Percentiles rank a stretch among this genome's conserved stretches.
These are phyloP conservation scores for Torulaspora franciscae DNA, from an alignment of 805 yeast genomes.

Conservation along the genomic window DNA sequence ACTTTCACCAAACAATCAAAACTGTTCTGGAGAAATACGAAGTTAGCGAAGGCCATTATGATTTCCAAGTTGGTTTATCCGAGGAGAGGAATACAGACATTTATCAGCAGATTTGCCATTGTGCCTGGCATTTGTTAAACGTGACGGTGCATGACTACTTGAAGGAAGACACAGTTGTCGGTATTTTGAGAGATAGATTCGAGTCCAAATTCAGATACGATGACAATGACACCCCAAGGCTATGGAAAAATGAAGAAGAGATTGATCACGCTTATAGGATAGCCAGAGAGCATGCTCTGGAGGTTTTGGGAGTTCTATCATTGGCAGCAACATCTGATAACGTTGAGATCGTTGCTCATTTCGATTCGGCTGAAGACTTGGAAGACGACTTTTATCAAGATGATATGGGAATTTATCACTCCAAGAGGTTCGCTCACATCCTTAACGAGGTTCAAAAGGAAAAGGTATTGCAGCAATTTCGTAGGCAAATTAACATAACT, in stretches of 20 bases:
- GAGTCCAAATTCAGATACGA: constrained; percentile 83
- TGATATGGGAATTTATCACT: constrained; percentile 41
- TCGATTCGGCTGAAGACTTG: constrained; percentile 38
- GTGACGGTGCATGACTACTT: constrained; percentile 55
- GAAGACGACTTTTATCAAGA: constrained; percentile 36
- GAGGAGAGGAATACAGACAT: constrained; percentile 41
- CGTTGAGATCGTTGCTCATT: constrained; percentile 55
- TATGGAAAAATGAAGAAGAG: constrained; percentile 72
- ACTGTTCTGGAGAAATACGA: constrained; percentile 33
- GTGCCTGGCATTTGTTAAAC: constrained; percentile 64
- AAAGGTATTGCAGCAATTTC: constrained; percentile 53
- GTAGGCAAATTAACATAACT: constrained; percentile 70
- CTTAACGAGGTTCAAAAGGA: constrained; percentile 54
- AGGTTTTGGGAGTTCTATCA: constrained; percentile 54
- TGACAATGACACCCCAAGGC: constrained; percentile 69
- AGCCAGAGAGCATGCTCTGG: constrained; percentile 56
- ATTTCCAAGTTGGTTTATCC: constrained; percentile 62
- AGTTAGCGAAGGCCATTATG: constrained; percentile 37
- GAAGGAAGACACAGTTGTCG: constrained; percentile 59
- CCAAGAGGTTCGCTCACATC: constrained; percentile 50
- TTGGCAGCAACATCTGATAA: constrained; percentile 51
- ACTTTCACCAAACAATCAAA: constrained; percentile 39
- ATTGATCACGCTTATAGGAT: constrained; percentile 59
- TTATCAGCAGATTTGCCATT: constrained; percentile 42
- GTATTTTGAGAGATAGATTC: constrained; percentile 69